Conservation (phyloP, 2,329 filamentous ascomycete species). For the Diplodia intermedia region DNA sequence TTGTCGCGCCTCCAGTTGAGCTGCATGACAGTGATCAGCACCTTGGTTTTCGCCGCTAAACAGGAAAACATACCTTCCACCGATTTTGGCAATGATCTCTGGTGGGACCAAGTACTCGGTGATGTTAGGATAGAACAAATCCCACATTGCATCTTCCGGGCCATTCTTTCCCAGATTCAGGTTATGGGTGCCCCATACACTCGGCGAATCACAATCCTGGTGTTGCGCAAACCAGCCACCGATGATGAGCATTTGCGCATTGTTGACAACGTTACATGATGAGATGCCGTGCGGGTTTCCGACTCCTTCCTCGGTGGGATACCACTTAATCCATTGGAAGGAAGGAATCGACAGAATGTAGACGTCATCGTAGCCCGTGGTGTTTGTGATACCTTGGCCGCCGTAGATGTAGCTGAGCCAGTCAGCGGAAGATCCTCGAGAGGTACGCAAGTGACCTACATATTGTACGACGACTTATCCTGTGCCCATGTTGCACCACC, state of each 20-base stretch:
- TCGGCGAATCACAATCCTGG: constrained; percentile 60
- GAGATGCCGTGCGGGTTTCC: constrained; percentile 63
- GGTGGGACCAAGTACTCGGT: constrained; percentile 63
- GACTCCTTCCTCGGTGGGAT: constrained; percentile 52
- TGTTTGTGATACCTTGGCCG: constrained; percentile 59
- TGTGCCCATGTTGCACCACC: constrained; percentile 65
- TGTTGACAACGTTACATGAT: constrained; percentile 62
- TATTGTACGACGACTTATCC: constrained; percentile 69
- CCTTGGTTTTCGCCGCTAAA: not conserved
- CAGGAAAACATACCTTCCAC: constrained; percentile 44
- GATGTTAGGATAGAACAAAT: constrained; percentile 58
- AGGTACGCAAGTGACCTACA: constrained; percentile 53
- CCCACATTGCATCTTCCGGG: constrained; percentile 57
- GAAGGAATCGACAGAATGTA: constrained; percentile 68
- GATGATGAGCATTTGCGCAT: constrained; percentile 68
- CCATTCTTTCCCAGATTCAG: constrained; percentile 62
- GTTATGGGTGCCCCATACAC: constrained; percentile 63
- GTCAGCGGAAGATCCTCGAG: not conserved
- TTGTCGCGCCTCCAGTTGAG: constrained; percentile 61
- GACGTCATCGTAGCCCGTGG: constrained; percentile 65
- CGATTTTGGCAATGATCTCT: constrained; percentile 57
- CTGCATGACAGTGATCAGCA: constrained; percentile 40
- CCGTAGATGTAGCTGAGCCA: constrained; percentile 66
- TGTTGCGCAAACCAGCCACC: constrained; percentile 64
- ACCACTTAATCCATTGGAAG: constrained; percentile 68